Conservation (phyloP, 2,329 filamentous ascomycete genomes). For the Xylariaceae sp. region DNA sequence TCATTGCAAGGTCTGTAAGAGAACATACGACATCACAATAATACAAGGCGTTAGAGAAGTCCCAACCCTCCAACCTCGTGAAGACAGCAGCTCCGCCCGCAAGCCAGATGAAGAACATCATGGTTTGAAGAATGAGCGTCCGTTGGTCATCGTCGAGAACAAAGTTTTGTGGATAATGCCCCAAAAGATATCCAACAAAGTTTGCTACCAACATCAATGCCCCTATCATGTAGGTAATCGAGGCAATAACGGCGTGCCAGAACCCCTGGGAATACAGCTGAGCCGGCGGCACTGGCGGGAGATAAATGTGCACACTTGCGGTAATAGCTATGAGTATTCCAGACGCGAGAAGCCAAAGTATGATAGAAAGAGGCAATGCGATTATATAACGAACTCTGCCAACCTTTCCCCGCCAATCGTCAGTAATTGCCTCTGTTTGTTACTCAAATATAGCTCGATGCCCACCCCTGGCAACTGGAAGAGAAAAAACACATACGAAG, state of each 20-base stretch:
- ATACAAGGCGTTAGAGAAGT: conserved; percentile 6
- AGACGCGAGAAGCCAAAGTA: conserved; percentile 7
- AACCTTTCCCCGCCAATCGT: background rate
- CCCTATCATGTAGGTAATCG: conserved; percentile 7
- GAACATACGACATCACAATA: conserved; percentile 8
- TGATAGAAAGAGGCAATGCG: conserved; percentile 5
- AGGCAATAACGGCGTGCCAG: conserved; percentile 9
- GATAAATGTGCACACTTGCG: conserved; percentile 2
- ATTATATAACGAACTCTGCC: conserved; percentile 5
- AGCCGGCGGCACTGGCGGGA: conserved; percentile 1
- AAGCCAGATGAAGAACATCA: conserved; percentile 11
- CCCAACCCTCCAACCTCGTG: conserved; percentile 5
- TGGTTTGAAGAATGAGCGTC: conserved; percentile 9
- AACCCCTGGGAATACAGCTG: conserved; percentile 6
- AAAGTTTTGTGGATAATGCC: conserved; percentile 9
- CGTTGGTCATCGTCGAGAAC: conserved; percentile 7
- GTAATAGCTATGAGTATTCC: conserved; percentile 5
- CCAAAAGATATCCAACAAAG: conserved; percentile 5
- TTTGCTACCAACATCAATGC: conserved; percentile 7
- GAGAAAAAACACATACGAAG: background rate
- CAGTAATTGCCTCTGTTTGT: no score
- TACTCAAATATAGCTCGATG: no score
- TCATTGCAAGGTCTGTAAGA: background rate
- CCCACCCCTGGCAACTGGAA: no score
- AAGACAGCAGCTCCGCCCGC: conserved; percentile 6